A percentile compares a stretch with the other conserved stretches of the same genome.
Conservation (phyloP, 768 basidiomycete genomes). For the Hemileccinum rubropunctum region DNA sequence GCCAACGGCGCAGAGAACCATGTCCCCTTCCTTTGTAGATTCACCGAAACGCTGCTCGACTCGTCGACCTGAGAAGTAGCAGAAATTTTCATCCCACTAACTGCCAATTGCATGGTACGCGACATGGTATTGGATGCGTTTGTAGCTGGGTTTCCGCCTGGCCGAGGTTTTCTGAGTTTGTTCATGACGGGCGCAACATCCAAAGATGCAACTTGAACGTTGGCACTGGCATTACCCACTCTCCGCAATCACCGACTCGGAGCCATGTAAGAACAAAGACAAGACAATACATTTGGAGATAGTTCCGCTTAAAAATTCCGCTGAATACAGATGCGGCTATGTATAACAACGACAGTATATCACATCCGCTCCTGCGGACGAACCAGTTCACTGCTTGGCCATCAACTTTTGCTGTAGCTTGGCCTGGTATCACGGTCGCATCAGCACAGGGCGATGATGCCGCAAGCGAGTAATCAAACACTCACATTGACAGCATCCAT, state of each 20-base stretch:
- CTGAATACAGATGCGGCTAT: slow-evolving; percentile 12
- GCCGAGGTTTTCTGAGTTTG: slow-evolving; percentile 22
- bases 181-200: slow-evolving; percentile 13
- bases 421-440: slow-evolving; percentile 26
- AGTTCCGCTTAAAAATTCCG: neutral
- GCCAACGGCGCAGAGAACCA: slow-evolving; percentile 20
- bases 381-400: slow-evolving; percentile 17
- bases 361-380: neutral
- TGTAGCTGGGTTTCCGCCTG: too few species aligned
- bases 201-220: too few species aligned
- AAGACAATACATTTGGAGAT: neutral
- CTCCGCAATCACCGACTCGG: too few species aligned
- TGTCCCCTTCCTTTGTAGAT: slow-evolving; percentile 8
- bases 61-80: neutral
- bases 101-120: slow-evolving; percentile 32
- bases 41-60: neutral
- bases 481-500: slow-evolving; percentile 90
- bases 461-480: slow-evolving; percentile 7
- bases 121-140: slow-evolving; percentile 15
- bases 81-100: slow-evolving; percentile 4
- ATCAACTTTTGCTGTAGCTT: slow-evolving; percentile 46
- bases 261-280: neutral
- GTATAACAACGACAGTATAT: slow-evolving; percentile 6
- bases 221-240: too few species aligned
- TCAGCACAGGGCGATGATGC: slow-evolving; percentile 10